phyloP scores from a whole-genome alignment of 2,329 filamentous ascomycete genomes.

The Alternaria dauci region DNA sequence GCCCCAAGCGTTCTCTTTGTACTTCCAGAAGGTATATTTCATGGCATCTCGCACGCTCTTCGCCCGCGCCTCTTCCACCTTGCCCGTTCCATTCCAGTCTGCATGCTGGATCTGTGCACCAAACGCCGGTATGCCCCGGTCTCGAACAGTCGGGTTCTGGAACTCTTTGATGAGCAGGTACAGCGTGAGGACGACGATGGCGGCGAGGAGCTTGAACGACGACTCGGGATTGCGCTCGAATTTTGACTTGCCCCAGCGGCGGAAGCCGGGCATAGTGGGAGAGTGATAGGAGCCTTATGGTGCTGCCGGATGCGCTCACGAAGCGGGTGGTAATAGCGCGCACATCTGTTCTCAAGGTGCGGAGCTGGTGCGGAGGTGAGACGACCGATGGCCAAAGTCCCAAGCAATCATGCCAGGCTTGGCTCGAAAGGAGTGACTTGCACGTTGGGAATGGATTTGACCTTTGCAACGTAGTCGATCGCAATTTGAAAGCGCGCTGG shows the following conservation, averaged over 20 bases:
- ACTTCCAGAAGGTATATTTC: slow-evolving; percentile 53
- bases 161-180: slow-evolving; percentile 53
- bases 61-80: slow-evolving; percentile 46
- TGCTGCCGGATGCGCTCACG: slow-evolving; percentile 26
- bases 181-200: slow-evolving; percentile 51
- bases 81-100: slow-evolving; percentile 47
- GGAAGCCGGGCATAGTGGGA: slow-evolving; percentile 45
- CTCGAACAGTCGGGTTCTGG: slow-evolving; percentile 40
- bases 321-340: slow-evolving; percentile 26
- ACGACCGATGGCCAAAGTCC: slow-evolving; percentile 4
- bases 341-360: slow-evolving; percentile 35
- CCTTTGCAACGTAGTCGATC: not conserved
- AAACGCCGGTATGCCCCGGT: slow-evolving; percentile 15
- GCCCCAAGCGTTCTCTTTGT: slow-evolving; percentile 52
- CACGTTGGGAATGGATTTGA: not conserved
- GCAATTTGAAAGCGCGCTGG: not conserved
- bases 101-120: slow-evolving; percentile 47
- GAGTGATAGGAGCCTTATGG: slow-evolving; percentile 14
- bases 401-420: slow-evolving; percentile 15
- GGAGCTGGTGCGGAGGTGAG: slow-evolving; percentile 28
- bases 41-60: slow-evolving; percentile 50
- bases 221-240: slow-evolving; percentile 52
- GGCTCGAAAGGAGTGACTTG: not conserved
- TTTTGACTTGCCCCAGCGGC: slow-evolving; percentile 49
- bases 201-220: slow-evolving; percentile 54